phyloP scores from a whole-genome alignment of 2,329 filamentous ascomycete genomes.

The Tolypocladium pustulatum region DNA sequence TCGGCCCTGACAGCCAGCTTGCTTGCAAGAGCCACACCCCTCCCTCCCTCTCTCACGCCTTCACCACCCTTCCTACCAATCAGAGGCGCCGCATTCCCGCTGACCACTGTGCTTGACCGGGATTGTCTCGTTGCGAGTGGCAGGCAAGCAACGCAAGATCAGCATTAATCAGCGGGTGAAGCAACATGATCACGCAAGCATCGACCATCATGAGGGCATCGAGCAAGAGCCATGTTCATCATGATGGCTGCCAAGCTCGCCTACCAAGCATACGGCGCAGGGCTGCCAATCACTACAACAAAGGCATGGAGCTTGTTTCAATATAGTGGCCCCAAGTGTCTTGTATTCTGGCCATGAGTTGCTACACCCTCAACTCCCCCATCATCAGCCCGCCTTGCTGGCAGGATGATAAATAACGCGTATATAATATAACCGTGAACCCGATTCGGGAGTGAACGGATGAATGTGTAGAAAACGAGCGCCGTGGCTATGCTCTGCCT shows the following conservation, averaged over 20 bases:
- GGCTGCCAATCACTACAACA: neutral
- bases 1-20: neutral
- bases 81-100: neutral
- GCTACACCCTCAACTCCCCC: neutral
- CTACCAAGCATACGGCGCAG: too few relatives aligned
- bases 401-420: neutral
- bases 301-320: neutral
- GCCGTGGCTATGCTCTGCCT: neutral
- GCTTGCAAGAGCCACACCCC: neutral
- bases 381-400: neutral
- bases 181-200: neutral
- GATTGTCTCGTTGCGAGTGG: neutral
- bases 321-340: neutral
- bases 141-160: neutral
- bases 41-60: too few relatives aligned
- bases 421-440: neutral
- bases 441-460: neutral
- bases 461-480: neutral
- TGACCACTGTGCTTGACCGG: neutral
- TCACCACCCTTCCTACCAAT: neutral
- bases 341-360: too few relatives aligned
- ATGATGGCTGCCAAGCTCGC: too few relatives aligned
- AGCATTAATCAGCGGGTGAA: neutral
- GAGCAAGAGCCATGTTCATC: too few relatives aligned
- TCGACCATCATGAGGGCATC: neutral